Evolutionary conservation across 352 stramenopile species (phyloP).

Genomic region (Globisporangium abappressorium): DNA sequence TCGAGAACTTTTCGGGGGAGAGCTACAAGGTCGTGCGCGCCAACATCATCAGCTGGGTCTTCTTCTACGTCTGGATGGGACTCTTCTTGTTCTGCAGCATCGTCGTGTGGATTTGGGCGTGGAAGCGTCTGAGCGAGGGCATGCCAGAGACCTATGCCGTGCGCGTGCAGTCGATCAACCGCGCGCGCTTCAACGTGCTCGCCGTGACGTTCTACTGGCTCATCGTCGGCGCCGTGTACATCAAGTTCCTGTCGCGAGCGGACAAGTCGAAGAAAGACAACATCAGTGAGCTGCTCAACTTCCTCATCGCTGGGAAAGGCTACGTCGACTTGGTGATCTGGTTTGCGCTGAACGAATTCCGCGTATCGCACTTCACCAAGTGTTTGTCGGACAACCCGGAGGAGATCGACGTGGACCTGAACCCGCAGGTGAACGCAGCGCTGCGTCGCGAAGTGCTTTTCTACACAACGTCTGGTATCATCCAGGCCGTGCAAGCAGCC

Average conservation of each 20-base stretch:
- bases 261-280: constrained; percentile 51
- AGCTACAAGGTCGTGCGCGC: constrained; percentile 73
- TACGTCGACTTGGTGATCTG: constrained; percentile 89
- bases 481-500: constrained; percentile 80
- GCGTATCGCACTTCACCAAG: constrained; percentile 69
- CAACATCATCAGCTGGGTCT: constrained; percentile 85
- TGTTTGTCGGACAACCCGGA: constrained; percentile 52
- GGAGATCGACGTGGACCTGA: constrained; percentile 79
- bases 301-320: constrained; percentile 83
- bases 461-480: constrained; percentile 89
- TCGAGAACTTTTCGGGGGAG: constrained; percentile 59
- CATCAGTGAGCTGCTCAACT: constrained; percentile 80
- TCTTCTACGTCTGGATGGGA: constrained; percentile 88
- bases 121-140: constrained; percentile 82
- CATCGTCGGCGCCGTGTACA: constrained; percentile 75
- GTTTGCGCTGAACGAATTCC: constrained; percentile 87
- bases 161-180: constrained; percentile 84
- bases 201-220: constrained; percentile 89
- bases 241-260: constrained; percentile 61
- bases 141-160: constrained; percentile 88
- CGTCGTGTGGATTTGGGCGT: constrained; percentile 81
- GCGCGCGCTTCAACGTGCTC: constrained; percentile 85
- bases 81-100: constrained; percentile 82
- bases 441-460: constrained; percentile 86
- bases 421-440: constrained; percentile 86